Base-by-base conservation (phyloP, 2,329 filamentous ascomycete genomes). In the Microdochium nivale region DNA sequence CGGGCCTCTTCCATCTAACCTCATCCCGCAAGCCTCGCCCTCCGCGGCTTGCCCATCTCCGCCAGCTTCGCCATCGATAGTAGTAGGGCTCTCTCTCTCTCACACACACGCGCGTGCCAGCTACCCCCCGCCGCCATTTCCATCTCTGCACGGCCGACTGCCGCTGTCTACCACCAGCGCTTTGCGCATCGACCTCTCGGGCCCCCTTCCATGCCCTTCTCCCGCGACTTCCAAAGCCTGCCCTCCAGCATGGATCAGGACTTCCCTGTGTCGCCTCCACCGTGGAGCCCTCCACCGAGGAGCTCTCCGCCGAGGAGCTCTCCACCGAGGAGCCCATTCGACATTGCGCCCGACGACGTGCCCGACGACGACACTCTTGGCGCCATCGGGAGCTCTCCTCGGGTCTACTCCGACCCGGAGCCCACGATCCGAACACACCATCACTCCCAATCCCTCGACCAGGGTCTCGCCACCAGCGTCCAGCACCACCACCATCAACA, bases 201-300 rank as follows among this genome's bases (percentile, higher is more conserved):
- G 35, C 44, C 33, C 19, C 35, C 13, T 33, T 16, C 44, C 40
- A 48, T 43, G 30, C 35, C 48, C 25, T 47, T 52, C 46, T 24
- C 40, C 40, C 40, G 40, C 40, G 37, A 77, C 62, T 76, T 73
- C 62, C 73, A 75, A 73, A 72, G 76, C 74, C 70, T 71, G 53
- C 65, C 77, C 59, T 73, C 77, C 60, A 74, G 60, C 54, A 77
- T 78, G 72, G 79, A 83, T 52, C 68, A 70, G 54, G 69, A 74
- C 49, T 67, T 67, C 47, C 58, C 66, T 19, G 56, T 51, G 53
- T 59, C 19, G 13, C 60, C 51, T 19, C 52, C 49, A 48, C 61
- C 64, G 23, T 63, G 65, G 48, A n/a, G n/a, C n/a, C n/a, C n/a
- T n/a, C n/a, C n/a, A n/a, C n/a, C n/a, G n/a, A n/a, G n/a, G n/a